Evolutionary conservation across 257 asterid species (phyloP).

Genomic region (Penstemon eatonii): DNA sequence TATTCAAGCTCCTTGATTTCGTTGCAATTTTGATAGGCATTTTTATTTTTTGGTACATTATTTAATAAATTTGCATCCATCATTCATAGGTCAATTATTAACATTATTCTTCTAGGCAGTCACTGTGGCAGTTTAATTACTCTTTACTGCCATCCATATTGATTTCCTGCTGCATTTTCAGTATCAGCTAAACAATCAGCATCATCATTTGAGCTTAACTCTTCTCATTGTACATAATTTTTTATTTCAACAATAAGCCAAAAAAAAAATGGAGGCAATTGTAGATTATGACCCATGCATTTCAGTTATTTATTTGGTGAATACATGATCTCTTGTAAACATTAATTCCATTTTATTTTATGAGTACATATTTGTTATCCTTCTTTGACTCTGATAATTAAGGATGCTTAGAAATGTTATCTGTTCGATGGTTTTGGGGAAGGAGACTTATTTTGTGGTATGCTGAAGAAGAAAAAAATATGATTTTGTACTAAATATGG

Average conservation of each 20-base stretch:
- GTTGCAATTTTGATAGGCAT: neutral
- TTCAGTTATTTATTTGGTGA: constrained; percentile 6
- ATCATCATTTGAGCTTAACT: constrained; percentile 5
- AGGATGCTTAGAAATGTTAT: constrained; percentile 10
- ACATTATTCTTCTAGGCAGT: constrained; percentile 8
- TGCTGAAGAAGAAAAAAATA: neutral
- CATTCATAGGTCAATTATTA: neutral
- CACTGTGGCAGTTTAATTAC: neutral
- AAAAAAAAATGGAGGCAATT: constrained; percentile 1
- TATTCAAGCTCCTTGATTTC: neutral
- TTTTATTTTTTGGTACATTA: too few species aligned
- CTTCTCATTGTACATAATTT: neutral
- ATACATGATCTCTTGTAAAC: neutral
- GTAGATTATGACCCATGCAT: neutral
- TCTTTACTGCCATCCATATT: neutral
- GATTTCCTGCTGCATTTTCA: constrained; percentile 5
- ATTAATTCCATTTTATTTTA: constrained; percentile 9
- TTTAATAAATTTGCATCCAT: neutral
- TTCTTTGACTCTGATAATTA: neutral
- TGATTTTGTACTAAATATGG: neutral
- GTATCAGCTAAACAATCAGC: constrained; percentile 7
- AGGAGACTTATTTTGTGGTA: constrained; percentile 7
- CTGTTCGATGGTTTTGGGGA: constrained; percentile 8
- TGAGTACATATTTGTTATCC: constrained; percentile 3
- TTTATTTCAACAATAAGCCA: neutral